Conservation (phyloP, 768 basidiomycete species). For the Crassisporium funariophilum region DNA sequence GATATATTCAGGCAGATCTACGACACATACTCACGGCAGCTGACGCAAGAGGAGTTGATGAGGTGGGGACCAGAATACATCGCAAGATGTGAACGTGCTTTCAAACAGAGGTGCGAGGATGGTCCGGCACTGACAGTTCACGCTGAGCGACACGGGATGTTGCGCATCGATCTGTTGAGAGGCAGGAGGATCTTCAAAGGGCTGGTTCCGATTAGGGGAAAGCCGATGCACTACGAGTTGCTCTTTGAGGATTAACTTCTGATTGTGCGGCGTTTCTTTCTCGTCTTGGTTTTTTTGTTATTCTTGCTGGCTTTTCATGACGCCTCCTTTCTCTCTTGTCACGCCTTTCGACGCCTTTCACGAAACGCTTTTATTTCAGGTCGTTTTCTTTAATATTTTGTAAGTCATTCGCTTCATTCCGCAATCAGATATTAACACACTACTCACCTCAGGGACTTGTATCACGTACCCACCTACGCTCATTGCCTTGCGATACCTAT, state of each 20-base stretch:
- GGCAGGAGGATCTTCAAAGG: conserved; percentile 58
- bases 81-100: conserved; percentile 42
- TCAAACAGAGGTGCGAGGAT: conserved; percentile 48
- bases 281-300: conserved; percentile 1
- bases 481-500: background rate
- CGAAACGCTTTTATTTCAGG: background rate
- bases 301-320: conserved; percentile 17
- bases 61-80: conserved; percentile 29
- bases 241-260: conserved; percentile 20
- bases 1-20: conserved; percentile 65
- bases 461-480: conserved; percentile 3
- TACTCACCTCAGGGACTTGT: conserved; percentile 20
- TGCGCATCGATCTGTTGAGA: conserved; percentile 56
- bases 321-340: conserved; percentile 12
- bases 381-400: conserved; percentile 11
- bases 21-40: conserved; percentile 43
- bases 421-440: background rate
- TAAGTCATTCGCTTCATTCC: conserved; percentile 13
- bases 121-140: conserved; percentile 41
- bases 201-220: conserved; percentile 33
- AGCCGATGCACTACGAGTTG: conserved; percentile 16
- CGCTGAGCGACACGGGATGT: conserved; percentile 50
- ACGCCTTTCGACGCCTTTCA: conserved; percentile 4
- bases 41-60: conserved; percentile 45
- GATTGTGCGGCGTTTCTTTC: conserved; percentile 7